Conservation (phyloP, 306 rosid genomes). For the cucumber (Cucumis sativus) region DNA sequence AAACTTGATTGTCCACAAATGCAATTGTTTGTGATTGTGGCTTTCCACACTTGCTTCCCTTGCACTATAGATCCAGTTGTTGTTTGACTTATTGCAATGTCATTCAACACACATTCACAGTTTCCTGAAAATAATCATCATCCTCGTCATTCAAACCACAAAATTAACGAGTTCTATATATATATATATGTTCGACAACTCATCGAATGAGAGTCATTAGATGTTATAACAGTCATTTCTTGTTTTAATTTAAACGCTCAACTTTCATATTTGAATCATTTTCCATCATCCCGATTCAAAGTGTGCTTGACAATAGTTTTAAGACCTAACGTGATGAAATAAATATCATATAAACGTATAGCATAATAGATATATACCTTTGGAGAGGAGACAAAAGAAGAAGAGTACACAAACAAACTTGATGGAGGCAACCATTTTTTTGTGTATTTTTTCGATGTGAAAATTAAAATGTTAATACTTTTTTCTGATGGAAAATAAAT, state of each 20-base stretch:
- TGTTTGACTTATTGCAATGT: background rate
- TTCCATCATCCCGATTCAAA: too few species aligned
- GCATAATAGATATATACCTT: background rate
- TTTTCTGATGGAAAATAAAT: background rate
- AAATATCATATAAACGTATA: too few species aligned
- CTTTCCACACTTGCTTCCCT: background rate
- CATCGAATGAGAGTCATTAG: too few species aligned
- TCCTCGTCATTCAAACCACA: too few species aligned
- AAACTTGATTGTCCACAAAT: slow-evolving; percentile 2
- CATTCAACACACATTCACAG: background rate
- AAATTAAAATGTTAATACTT: background rate
- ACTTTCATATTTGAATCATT: too few species aligned
- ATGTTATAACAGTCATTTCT: too few species aligned
- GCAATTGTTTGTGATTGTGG: slow-evolving; percentile 6
- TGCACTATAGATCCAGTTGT: background rate
- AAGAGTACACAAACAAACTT: background rate
- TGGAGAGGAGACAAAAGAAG: background rate
- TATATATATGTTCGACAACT: too few species aligned
- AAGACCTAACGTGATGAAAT: too few species aligned
- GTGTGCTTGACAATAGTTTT: too few species aligned
- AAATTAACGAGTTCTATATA: too few species aligned
- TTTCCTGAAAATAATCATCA: background rate
- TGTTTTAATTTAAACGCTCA: too few species aligned
- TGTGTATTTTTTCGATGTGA: background rate
- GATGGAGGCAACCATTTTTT: background rate